phyloP scores from a whole-genome alignment of 805 yeast genomes.

The Lipomyces yamadae region DNA sequence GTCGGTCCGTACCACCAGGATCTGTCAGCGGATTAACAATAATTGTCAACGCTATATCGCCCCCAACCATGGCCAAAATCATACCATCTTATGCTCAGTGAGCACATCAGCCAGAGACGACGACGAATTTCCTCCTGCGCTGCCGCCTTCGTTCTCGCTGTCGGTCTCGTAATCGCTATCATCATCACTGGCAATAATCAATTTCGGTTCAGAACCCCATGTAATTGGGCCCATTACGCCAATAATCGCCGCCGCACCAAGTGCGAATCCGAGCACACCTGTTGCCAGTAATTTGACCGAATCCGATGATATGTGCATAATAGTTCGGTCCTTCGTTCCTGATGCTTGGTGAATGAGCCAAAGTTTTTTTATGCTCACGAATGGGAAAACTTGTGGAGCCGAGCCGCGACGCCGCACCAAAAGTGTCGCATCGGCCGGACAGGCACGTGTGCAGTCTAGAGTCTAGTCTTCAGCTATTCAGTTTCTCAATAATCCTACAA shows the following conservation, averaged over 20 bases:
- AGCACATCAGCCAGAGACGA: constrained; percentile 21
- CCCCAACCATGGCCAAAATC: not conserved
- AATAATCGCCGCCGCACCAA: constrained; percentile 18
- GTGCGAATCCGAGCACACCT: constrained; percentile 21
- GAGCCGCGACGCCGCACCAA: too few relatives aligned
- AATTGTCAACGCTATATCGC: not conserved
- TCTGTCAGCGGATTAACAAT: constrained; percentile 48
- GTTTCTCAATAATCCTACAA: too few relatives aligned
- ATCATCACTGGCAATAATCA: not conserved
- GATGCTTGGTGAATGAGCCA: not conserved
- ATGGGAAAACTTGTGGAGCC: too few relatives aligned
- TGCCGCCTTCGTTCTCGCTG: constrained; percentile 11
- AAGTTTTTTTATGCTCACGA: too few relatives aligned
- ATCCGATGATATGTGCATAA: constrained; percentile 9
- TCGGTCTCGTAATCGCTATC: constrained; percentile 25
- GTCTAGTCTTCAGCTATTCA: too few relatives aligned
- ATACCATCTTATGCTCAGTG: constrained; percentile 35
- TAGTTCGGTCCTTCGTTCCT: not conserved
- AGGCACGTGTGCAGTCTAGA: too few relatives aligned
- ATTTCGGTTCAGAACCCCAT: not conserved
- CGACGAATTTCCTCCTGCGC: constrained; percentile 10
- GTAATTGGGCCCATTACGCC: not conserved
- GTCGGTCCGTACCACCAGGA: constrained; percentile 84
- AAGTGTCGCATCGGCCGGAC: too few relatives aligned
- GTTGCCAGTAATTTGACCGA: constrained; percentile 10